Evolutionary conservation across 306 rosid genomes (phyloP), one percentile per base, ranked within the genome.

Genomic region (Pachyrhizus erosus): DNA sequence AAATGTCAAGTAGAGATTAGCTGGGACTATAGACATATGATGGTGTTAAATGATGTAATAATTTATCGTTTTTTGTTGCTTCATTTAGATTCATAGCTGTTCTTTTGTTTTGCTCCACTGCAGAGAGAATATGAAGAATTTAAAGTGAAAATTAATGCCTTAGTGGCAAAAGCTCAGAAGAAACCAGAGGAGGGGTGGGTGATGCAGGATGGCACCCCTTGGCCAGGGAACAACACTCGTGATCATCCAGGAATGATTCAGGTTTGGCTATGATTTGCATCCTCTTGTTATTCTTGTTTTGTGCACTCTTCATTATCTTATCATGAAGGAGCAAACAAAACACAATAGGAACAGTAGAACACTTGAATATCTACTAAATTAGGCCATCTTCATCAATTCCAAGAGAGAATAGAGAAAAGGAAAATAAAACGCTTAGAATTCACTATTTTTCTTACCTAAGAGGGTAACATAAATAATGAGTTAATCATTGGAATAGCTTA

Each of bases 61-160:
- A 18, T 54, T 54, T 54, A 54, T 20, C 26, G 37, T 33, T 2
- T 57, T 58, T 58, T 57, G 5, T 58, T 58, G 6, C 34, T 24
- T 58, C 34, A 24, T 58, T 23, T 58, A 57, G 3, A 24, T 58
- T 23, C 11, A 60, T 12, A 60, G 4, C 2, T 24, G 10, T 60
- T 13, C 9, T 26, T 26, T 12, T 58, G 66, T 11, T 60, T 26
- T 60, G 5, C 9, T 60, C 18, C 5, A 26, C 37, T 60, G n/a
- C 39, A 60, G 67, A 60, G 67, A 60, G 67, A 60, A 60, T 60
- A 60, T 60, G 67, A 60, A 60, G 67, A 60, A 26, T 60, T 60
- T 60, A 60, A 60, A 60, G 67, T 60, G 17, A 60, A 60, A 26
- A 26, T 60, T 60, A 60, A 60, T 14, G 10, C 67, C 18, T 60